Base-by-base conservation (phyloP, 257 asterid species). In the Cynanchum wilfordii region DNA sequence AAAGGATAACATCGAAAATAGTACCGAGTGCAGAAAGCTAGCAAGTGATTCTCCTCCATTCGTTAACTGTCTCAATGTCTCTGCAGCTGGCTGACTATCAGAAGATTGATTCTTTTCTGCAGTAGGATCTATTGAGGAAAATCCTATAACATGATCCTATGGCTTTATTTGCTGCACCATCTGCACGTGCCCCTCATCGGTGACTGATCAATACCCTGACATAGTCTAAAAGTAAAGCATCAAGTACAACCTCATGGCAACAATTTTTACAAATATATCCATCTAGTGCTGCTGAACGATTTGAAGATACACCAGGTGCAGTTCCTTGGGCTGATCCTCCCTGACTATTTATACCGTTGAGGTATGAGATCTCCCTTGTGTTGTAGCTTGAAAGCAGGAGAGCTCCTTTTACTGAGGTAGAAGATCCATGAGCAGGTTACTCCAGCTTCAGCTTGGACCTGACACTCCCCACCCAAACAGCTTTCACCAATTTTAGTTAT, bases 1-100 rank as follows among this genome's bases (percentile, higher is more conserved):
- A 79, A 73, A 42, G 27, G 76, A 73, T 68, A 66, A 77, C n/a
- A 30, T 66, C 58, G 73, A 66, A 75, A 51, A 69, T 27, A 73
- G 74, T 91, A 94, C 99, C 89, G 92, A 89, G 84, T 91, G 89
- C 64, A 92, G 80, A 75, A 94, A 87, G 86, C 98, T 91, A 79
- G 95, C 97, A 79, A 94, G 88, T 20, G 99, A 91, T 82, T 91
- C 92, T 78, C 87, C 90, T 75, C 94, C 98, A 83, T 90, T 87
- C 51, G 82, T 69, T 76, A 91, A 80, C 76, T 84, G 84, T 73
- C 67, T 78, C 40, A 84, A 84, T 67, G 82, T 69, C 78, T 80
- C 82, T 66, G 79, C 74, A 75, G 80, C 73, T 76, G 44, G 80
- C 76, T 73, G 82, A 78, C 82, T 78, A 45, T 52, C 71, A 81